Base-by-base conservation (phyloP, 1,284 basidiomycete species). In the Athelia sp. region DNA sequence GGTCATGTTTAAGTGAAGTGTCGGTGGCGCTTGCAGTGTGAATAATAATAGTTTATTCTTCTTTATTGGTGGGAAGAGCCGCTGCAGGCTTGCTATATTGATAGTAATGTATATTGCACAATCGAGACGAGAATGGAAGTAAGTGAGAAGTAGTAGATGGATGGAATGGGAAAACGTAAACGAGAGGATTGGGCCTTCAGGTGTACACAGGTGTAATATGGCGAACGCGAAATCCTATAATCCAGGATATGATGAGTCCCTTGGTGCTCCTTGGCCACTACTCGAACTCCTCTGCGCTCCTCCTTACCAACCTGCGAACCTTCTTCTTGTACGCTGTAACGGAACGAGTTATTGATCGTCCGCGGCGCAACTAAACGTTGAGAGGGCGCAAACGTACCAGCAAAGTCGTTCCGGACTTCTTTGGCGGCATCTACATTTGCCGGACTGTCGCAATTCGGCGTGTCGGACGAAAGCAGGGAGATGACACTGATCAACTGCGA, bases 371-470 rank as follows among this genome's bases (percentile, higher is more conserved):
- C 21, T 3, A 15, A 47, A 52, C 36, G 21, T 34, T 14, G 43
- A 31, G 31, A 48, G 32, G 34, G 45, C 26, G 26, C 26, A 47
- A 18, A 65, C 81, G 45, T 62, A 89, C 89, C 74, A 40, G 76
- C 71, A 35, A 81, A 72, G 62, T 93, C 82, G 43, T 81, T 86
- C 57, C 93, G 78, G 19, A 94, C 82, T 66, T 96, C 85, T 64
- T 93, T 94, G 17, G 94, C 94, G 1, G 97, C 96, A 62, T 99
- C 95, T 21, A 99, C 90, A 62, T 99, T 99, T 1, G 96, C 96
- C 2, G 96, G 96, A 55, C 94, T 98, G 67, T 96, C 94, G 52
- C 87, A 78, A 70, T 96, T 95, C 26, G 96, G 97, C 32, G 79
- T 83, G 62, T 98, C 92, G 45, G 92, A 91, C 11, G 93, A 97